Conservation (phyloP, 805 yeast genomes). For the Cyberlindnera veronae region DNA sequence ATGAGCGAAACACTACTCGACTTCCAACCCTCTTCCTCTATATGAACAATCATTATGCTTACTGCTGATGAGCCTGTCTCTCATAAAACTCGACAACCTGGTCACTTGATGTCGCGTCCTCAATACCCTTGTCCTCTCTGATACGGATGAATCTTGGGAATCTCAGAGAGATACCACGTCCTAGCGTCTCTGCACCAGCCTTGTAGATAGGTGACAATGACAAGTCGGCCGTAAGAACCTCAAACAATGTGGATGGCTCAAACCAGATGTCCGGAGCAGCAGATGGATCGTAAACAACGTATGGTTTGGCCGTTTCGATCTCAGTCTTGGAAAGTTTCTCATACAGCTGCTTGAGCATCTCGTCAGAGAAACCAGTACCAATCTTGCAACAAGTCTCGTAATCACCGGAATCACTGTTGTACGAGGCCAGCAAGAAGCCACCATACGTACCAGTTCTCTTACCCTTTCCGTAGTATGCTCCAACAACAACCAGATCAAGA, state of each 20-base stretch:
- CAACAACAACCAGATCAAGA: slow-evolving; percentile 85
- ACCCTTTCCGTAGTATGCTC: slow-evolving; percentile 92
- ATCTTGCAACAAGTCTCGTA: slow-evolving; percentile 94
- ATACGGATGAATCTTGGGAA: slow-evolving; percentile 83
- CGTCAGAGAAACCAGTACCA: slow-evolving; percentile 96
- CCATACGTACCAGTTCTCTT: slow-evolving; percentile 95
- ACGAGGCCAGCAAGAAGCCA: slow-evolving; percentile 87
- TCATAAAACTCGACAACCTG: slow-evolving; percentile 83
- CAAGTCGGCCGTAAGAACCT: slow-evolving; percentile 87
- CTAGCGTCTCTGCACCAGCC: slow-evolving; percentile 70
- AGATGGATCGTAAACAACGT: slow-evolving; percentile 63
- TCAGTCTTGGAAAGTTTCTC: slow-evolving; percentile 66
- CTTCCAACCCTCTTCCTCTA: no score
- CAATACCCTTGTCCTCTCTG: slow-evolving; percentile 81
- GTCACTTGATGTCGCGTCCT: slow-evolving; percentile 82
- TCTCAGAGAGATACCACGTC: slow-evolving; percentile 81
- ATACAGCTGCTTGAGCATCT: slow-evolving; percentile 58
- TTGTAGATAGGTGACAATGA: slow-evolving; percentile 86
- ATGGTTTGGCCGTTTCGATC: slow-evolving; percentile 58
- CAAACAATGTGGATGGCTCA: slow-evolving; percentile 81
- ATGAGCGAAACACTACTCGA: no score
- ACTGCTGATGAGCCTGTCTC: slow-evolving; percentile 45
- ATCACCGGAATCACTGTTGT: slow-evolving; percentile 87
- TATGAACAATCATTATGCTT: no score
- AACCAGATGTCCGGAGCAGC: slow-evolving; percentile 93